Base-by-base conservation (phyloP, 2,329 filamentous ascomycete species). In the Herpotrichia juniperi region DNA sequence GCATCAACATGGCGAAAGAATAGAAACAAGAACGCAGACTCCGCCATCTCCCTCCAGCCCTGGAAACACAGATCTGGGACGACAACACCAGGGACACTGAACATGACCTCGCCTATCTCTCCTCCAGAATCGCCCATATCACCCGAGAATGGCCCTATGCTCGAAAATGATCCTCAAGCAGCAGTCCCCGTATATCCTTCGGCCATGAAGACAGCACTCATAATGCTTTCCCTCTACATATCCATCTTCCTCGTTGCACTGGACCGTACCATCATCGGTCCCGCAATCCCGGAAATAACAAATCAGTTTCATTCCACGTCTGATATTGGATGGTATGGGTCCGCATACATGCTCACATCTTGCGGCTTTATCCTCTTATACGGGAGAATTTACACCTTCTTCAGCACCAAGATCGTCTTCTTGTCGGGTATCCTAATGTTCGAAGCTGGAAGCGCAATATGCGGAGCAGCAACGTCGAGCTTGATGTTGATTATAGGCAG, bases 361-460 rank as follows among this genome's bases (percentile, higher is more conserved):
- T 71, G 68, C 40, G 67, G 67, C 8, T 72, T 73, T 45, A 77
- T 79, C 51, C 65, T 79, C 5, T 62, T 78, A 34, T 80, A 75
- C 56, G 78, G 76, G n/a, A 74, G 76, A 14, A 49, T 74, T 22
- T 80, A 79, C 65, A 78, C 75, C 4, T 78, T 76, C 64, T 81
- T 79, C 48, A 68, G 75, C 2, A 76, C 83, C 40, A 80, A 81
- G 54, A 76, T 67, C 21, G 73, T 76, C 2, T 85, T 81, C 63
- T 66, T 85, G 11, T 71, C 76, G 49, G 68, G 74, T 50, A 76
- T 86, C 31, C 44, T 71, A 6, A 54, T 78, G 19, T 79, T 79
- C 61, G 75, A 78, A 50, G n/a, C 82, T 2, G 84, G 84, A 1
- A 83, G 80, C 0, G 61, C 81, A 1, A 57, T 87, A 17, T 86